Evolutionary conservation across 768 basidiomycete genomes (phyloP).

Genomic region (Russula olivacea): DNA sequence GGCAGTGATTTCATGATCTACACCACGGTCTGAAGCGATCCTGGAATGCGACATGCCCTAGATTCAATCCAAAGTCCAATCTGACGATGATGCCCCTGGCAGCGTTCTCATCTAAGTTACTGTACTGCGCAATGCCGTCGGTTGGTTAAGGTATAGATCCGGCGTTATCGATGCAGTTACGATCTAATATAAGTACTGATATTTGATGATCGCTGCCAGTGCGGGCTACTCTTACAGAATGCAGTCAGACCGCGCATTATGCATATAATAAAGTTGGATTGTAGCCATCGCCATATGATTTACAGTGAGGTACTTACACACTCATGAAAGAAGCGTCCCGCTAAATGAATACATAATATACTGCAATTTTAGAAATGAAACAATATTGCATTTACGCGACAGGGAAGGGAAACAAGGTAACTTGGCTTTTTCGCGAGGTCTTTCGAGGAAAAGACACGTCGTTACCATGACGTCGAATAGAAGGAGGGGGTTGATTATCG

Average conservation of each 20-base stretch:
- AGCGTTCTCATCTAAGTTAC: background rate
- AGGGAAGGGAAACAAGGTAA: too few species aligned
- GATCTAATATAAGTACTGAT: background rate
- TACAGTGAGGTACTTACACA: background rate
- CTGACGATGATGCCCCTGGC: background rate
- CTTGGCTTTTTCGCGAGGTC: too few species aligned
- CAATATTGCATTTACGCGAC: background rate
- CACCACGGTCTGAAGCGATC: too few species aligned
- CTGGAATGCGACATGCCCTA: background rate
- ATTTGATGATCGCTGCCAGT: background rate
- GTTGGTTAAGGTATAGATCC: too few species aligned
- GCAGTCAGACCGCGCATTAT: background rate
- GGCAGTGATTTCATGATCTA: too few species aligned
- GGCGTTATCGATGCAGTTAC: background rate
- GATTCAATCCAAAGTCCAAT: background rate
- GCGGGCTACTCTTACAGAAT: background rate
- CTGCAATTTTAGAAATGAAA: background rate
- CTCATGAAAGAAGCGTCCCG: background rate
- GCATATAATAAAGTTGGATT: background rate
- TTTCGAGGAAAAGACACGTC: too few species aligned
- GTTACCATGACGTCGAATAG: background rate
- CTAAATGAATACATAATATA: background rate
- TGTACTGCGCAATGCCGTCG: background rate
- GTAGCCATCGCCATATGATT: background rate
- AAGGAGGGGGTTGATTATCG: background rate